Base-by-base conservation (phyloP, 768 basidiomycete species). In the Pulveroboletus sp. region DNA sequence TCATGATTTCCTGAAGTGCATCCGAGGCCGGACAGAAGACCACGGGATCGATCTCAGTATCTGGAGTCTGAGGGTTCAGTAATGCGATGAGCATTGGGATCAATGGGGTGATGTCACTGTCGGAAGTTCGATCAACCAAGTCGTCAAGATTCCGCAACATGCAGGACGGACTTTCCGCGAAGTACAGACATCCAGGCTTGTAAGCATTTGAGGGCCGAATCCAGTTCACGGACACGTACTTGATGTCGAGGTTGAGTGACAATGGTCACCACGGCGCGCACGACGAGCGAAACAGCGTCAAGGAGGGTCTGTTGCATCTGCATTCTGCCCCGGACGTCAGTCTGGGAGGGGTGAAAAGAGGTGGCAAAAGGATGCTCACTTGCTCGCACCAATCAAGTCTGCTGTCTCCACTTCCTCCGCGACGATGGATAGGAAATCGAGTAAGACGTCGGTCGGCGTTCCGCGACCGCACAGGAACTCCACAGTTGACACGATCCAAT, bases 321-420 rank as follows among this genome's bases (percentile, higher is more conserved):
- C 38, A 73, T 62, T 66, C 88, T 92, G 47, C 30, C 36, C 9
- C 32, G 45, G 17, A 38, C 27, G 39, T 63, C 26, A 48, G 57
- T 47, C 45, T 36, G 35, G 34, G 17, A 42, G 17, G 22, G 30
- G 29, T 7, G 40, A 27, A 43, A 23, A 55, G 19, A 8, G 13
- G 6, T 19, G 5, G 45, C 5, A 38, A 26, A n/a, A n/a, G n/a
- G 43, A 75, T 29, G 22, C 84, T 67, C 59, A 92, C 89, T 82
- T 87, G 73, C 80, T 80, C 32, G 81, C 58, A 6, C 83, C 82
- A 30, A 90, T 63, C 45, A 95, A 69, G 66, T 92, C 90, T 10
- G 89, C 87, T 22, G 78, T 76, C 19, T 76, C 75, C 7, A 90
- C 75, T 62, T 96, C 93, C 60, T 94, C 90, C 3, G 89, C 89